phyloP scores from a whole-genome alignment of 140 eudicot species.

The Ambrosia hybrid region DNA sequence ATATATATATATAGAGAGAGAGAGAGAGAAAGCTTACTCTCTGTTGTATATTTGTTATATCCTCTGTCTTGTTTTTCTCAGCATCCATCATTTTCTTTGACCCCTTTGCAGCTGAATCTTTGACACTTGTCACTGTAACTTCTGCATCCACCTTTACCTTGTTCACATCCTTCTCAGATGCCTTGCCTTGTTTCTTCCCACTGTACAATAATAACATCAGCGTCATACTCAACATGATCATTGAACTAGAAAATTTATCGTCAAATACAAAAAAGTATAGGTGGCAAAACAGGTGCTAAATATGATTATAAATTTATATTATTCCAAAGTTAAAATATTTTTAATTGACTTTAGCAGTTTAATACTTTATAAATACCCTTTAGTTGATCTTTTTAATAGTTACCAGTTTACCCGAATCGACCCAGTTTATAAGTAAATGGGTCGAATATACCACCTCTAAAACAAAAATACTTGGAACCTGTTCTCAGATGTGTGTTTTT shows the following conservation, averaged over 20 bases:
- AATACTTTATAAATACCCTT: neutral
- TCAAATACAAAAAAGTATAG: constrained; percentile 9
- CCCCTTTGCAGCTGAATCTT: constrained; percentile 45
- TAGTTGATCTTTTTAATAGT: neutral
- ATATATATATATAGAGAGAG: no score
- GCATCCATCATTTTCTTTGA: constrained; percentile 38
- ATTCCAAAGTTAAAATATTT: neutral
- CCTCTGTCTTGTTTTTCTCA: constrained; percentile 47
- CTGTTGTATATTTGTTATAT: constrained; percentile 44
- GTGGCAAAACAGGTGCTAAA: neutral
- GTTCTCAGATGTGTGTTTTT: constrained; percentile 35
- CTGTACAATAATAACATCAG: constrained; percentile 30
- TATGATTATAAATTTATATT: neutral
- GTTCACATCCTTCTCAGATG: constrained; percentile 45
- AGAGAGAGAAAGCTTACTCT: constrained; percentile 55
- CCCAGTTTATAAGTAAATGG: constrained; percentile 9
- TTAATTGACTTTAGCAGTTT: neutral
- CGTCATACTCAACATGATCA: constrained; percentile 15
- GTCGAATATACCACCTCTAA: constrained; percentile 1
- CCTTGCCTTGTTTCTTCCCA: constrained; percentile 40
- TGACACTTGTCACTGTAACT: constrained; percentile 23
- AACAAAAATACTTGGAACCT: constrained; percentile 39
- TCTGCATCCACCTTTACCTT: constrained; percentile 44
- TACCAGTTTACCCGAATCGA: neutral
- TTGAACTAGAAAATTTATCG: constrained; percentile 13